Conservation (phyloP, 75 land plant species). For the Chamaecyparis obtusa region DNA sequence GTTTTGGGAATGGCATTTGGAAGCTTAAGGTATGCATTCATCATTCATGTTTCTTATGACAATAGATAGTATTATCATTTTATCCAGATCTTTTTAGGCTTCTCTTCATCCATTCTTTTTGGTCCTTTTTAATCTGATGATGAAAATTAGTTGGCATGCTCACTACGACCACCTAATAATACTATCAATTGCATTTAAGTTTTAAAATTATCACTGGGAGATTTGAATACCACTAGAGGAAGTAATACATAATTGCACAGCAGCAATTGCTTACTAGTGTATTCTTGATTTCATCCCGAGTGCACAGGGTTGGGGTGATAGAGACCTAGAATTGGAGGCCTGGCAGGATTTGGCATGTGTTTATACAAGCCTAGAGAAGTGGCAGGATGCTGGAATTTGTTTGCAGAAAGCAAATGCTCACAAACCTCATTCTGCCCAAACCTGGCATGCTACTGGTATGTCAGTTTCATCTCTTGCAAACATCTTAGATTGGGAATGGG, state of each 20-base stretch:
- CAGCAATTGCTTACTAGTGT: neutral
- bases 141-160: neutral
- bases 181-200: neutral
- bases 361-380: conserved; percentile 66
- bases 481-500: neutral
- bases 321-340: conserved; percentile 71
- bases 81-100: neutral
- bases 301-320: conserved; percentile 31
- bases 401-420: conserved; percentile 59
- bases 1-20: conserved; percentile 28
- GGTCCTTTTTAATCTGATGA: neutral
- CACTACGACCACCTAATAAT: neutral
- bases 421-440: conserved; percentile 58
- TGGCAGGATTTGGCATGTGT: conserved; percentile 88
- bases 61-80: neutral
- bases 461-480: neutral
- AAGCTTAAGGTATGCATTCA: conserved; percentile 41
- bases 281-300: neutral
- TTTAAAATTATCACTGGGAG: neutral
- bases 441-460: conserved; percentile 80
- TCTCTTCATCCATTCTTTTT: neutral
- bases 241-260: neutral
- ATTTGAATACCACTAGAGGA: neutral
- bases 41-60: neutral
- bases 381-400: conserved; percentile 86